Conservation (phyloP, 352 stramenopile genomes). For the Thraustochytrium sp. region DNA sequence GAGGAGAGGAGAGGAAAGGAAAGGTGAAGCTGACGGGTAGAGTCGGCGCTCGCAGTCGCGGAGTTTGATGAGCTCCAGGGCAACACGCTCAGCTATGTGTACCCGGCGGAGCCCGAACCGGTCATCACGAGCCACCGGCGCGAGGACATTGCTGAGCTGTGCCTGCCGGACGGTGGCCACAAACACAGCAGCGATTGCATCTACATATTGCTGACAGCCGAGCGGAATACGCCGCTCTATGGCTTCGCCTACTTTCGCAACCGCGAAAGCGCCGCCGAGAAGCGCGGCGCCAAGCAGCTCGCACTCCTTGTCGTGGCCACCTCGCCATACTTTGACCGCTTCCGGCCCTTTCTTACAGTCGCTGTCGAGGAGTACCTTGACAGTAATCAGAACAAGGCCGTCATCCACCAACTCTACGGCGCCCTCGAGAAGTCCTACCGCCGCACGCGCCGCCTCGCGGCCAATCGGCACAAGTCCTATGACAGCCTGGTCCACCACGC, state of each 20-base stretch:
- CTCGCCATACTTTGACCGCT: conserved; percentile 29
- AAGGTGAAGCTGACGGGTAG: not conserved
- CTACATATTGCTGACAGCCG: conserved; percentile 13
- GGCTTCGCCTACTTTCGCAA: conserved; percentile 38
- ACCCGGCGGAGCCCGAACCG: not conserved
- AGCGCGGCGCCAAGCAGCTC: conserved; percentile 34
- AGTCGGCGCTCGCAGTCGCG: not conserved
- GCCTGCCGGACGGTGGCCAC: conserved; percentile 15
- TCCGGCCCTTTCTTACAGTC: conserved; percentile 20
- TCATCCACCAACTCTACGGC: not conserved
- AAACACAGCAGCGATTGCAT: conserved; percentile 17
- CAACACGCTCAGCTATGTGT: conserved; percentile 38
- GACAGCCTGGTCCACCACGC: not conserved
- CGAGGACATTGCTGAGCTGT: conserved; percentile 28
- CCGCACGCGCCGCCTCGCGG: not conserved
- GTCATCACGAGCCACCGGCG: not conserved
- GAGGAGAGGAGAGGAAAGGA: too few relatives aligned
- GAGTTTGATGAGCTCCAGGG: conserved; percentile 39
- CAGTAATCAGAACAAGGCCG: not conserved
- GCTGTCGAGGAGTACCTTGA: conserved; percentile 34
- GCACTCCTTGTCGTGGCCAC: not conserved
- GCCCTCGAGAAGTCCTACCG: conserved; percentile 18
- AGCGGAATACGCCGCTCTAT: not conserved
- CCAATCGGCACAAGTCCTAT: not conserved
- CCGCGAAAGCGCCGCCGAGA: not conserved